phyloP scores from a whole-genome alignment of 257 asterid genomes.

The Solanum dulcamara region DNA sequence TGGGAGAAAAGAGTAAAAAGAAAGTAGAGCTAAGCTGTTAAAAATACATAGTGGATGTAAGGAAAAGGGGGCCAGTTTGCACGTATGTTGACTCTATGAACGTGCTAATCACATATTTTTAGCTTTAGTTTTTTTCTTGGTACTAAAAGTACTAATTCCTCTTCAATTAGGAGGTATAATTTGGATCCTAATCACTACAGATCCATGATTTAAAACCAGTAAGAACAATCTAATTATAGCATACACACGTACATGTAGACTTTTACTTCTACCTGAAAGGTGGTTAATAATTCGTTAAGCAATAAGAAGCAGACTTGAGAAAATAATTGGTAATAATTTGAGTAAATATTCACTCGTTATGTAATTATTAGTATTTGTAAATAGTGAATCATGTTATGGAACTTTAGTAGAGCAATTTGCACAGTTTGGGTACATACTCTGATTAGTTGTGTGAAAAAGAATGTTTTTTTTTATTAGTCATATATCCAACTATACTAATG shows the following conservation, averaged over 20 bases:
- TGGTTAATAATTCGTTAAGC: no score
- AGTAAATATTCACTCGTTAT: not conserved
- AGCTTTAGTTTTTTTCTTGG: not conserved
- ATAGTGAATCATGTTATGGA: not conserved
- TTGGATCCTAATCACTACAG: not conserved
- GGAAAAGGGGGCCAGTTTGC: not conserved
- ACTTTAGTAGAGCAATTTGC: no score
- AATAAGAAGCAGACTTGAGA: no score
- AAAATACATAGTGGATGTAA: not conserved
- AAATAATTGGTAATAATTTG: not conserved
- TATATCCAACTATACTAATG: no score
- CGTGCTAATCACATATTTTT: not conserved
- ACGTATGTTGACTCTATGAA: not conserved
- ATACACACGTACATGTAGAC: not conserved
- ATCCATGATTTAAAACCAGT: not conserved
- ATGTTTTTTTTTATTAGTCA: no score
- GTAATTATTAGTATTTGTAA: not conserved
- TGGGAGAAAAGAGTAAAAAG: not conserved
- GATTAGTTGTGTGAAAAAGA: no score
- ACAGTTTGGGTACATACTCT: no score
- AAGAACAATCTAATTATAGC: not conserved
- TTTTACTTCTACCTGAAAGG: not conserved
- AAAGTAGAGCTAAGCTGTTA: not conserved
- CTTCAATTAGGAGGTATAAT: not conserved
- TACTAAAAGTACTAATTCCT: not conserved